Evolutionary conservation across 2,329 filamentous ascomycete genomes (phyloP).

Genomic region (Stagonosporopsis chrysanthemi): DNA sequence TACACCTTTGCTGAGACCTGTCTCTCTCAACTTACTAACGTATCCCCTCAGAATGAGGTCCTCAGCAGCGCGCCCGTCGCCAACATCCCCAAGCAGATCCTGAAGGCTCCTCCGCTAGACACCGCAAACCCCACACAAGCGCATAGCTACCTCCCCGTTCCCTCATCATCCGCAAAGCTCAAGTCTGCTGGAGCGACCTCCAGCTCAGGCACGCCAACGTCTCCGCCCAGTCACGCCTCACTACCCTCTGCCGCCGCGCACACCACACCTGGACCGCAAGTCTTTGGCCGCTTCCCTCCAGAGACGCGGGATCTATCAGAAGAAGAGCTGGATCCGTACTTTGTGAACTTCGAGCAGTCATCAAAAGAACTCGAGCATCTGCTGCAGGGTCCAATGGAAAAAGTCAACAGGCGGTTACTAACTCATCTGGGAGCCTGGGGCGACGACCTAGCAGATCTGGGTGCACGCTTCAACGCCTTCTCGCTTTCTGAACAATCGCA

Average conservation of each 20-base stretch:
- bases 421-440: conserved; percentile 85
- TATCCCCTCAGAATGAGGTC: conserved; percentile 79
- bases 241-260: conserved; percentile 64
- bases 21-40: conserved; percentile 4
- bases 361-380: conserved; percentile 90
- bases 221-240: conserved; percentile 60
- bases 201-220: conserved; percentile 61
- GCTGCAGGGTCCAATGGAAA: conserved; percentile 92
- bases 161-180: conserved; percentile 84
- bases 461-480: conserved; percentile 96
- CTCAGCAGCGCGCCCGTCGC: conserved; percentile 88
- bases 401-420: conserved; percentile 89
- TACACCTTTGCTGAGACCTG: conserved; percentile 27
- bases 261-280: conserved; percentile 66
- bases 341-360: conserved; percentile 88
- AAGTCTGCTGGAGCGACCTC: conserved; percentile 61
- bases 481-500: conserved; percentile 91
- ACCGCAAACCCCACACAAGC: conserved; percentile 89
- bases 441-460: conserved; percentile 88
- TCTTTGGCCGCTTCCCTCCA: conserved; percentile 82
- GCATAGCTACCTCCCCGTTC: conserved; percentile 87
- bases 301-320: conserved; percentile 79
- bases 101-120: conserved; percentile 94
- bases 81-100: conserved; percentile 89
- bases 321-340: conserved; percentile 93